Evolutionary conservation across 805 yeast species (phyloP), one percentile per base, ranked within the genome.

Genomic region (Cyberlindnera mrakii): DNA sequence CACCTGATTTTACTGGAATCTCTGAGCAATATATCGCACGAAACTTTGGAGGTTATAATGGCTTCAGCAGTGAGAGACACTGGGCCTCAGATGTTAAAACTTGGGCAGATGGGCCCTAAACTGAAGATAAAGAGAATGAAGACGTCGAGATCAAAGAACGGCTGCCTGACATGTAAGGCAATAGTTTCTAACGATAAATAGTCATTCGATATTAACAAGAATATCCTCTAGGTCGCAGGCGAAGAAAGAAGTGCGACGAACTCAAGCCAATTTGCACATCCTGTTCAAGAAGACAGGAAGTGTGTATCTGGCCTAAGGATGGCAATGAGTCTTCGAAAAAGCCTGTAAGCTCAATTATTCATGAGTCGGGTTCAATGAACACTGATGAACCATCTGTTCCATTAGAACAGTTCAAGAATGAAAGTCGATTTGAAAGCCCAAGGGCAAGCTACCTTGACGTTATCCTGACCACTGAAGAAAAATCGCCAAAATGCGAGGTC

Each of bases 231-330:
- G 33, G 33, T 30, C 70, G 85, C 37, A 74, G 72, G 51, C 68
- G 84, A 51, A 79, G 79, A 64, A 71, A 79, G 66, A 79, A 78
- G 65, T 79, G 85, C 59, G 82, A 78, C 51, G 81, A 77, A 50
- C 59, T 55, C 15, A 68, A 59, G 40, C 72, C 73, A 7, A 47
- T 51, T 42, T 68, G 73, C 43, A 60, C 66, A 8, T 70, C 68
- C 43, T 75, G 80, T 50, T 41, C 54, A 10, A 45, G 58, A 3
- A 70, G 71, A 47, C 39, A 47, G 9, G 36, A 54, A 48, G 55
- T 29, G 45, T 67, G 51, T 39, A 37, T 39, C 4, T 52, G 57
- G 55, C 58, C 58, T 8, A 16, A 30, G n/a, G 33, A 15, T 5
- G 33, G 16, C 7, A 10, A 30, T 14, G 10, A 30, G 16, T 4